Evolutionary conservation across 208 protist species (phyloP), one percentile per base, ranked within the genome.

Genomic region (Angomonas desouzai): DNA sequence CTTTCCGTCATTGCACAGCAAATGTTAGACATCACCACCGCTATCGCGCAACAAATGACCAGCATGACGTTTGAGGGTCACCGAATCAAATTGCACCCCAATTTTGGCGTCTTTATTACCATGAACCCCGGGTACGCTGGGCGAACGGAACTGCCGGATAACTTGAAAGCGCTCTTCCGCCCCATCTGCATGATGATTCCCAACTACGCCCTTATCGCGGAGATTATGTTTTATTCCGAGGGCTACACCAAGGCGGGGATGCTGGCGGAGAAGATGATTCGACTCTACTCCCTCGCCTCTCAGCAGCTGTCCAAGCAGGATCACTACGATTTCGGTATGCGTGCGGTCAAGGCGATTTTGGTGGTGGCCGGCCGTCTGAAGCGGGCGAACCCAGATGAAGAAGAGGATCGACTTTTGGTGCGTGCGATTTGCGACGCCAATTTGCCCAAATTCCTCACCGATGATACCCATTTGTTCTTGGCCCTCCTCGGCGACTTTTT

Each of bases 111-210:
- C 20, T 98, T 97, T 77, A 97, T 99, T 74, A 99, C 96, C 32
- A 98, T 98, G 97, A 98, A 98, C 70, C 97, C 97, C 25, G 97
- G 97, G 49, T 99, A 99, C 79, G 94, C 97, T 43, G 97, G 97
- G 0, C 87, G 97, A 61, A 97, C 92, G 9, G 96, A 98, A 72
- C 83, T 99, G 51, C 97, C 97, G 0, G 97, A 99, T 76, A 98
- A 98, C 74, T 64, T 99, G 4, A 98, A 98, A 81, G 90, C 91
- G 10, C 70, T 98, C 18, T 98, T 98, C 75, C 88, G 96, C 11
- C 97, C 96, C 4, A 94, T 98, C 32, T 96, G 96, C 67, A 98
- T 99, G 91, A 97, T 98, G 83, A 96, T 98, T 58, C 97, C 97
- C 23, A 96, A 99, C 87, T 97, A 97, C 68, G 89, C 84, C 40